A percentile compares a stretch with the other conserved stretches of the same genome.
These are phyloP conservation scores for Syncephalis plumigaleata DNA, from an alignment of 371 early-diverging fungal genomes.

Conservation along the genomic window DNA sequence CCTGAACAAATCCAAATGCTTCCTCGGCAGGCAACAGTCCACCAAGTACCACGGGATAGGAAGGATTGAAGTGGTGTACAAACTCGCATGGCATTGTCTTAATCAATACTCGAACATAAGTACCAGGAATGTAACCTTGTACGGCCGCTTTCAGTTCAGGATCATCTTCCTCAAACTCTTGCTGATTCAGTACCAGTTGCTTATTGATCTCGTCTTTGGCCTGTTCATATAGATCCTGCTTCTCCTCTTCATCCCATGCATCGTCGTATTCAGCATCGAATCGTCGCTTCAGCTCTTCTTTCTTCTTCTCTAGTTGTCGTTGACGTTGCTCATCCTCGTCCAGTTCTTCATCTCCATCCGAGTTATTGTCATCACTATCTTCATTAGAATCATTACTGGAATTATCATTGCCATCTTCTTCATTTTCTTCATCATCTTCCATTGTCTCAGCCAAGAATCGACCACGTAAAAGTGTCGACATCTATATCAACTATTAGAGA, in stretches of 20 bases:
- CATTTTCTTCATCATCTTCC: conserved; percentile 19
- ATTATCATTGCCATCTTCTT: conserved; percentile 8
- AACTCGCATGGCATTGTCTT: conserved; percentile 87
- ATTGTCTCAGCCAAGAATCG: conserved; percentile 5
- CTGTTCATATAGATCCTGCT: conserved; percentile 69
- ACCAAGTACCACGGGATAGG: conserved; percentile 77
- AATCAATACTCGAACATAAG: conserved; percentile 81
- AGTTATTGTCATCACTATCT: conserved; percentile 42
- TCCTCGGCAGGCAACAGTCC: conserved; percentile 78
- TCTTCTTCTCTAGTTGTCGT: conserved; percentile 38
- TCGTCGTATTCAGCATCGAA: conserved; percentile 83
- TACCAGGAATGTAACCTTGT: conserved; percentile 79
- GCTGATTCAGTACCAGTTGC: conserved; percentile 60
- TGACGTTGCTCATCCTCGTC: conserved; percentile 17
- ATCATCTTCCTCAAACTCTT: conserved; percentile 77
- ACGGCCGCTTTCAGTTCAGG: conserved; percentile 52
- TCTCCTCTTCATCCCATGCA: conserved; percentile 48
- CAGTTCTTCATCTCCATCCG: conserved; percentile 21
- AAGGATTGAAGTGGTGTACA: conserved; percentile 73
- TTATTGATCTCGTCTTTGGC: conserved; percentile 71
- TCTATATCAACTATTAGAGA: too few species aligned
- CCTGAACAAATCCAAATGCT: conserved; percentile 79
- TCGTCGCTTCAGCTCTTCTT: conserved; percentile 76
- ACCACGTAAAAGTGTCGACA: too few species aligned
- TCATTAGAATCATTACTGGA: conserved; percentile 48